Base-by-base conservation (phyloP, 2,329 filamentous ascomycete genomes). In the Dothidotthia symphoricarpi region DNA sequence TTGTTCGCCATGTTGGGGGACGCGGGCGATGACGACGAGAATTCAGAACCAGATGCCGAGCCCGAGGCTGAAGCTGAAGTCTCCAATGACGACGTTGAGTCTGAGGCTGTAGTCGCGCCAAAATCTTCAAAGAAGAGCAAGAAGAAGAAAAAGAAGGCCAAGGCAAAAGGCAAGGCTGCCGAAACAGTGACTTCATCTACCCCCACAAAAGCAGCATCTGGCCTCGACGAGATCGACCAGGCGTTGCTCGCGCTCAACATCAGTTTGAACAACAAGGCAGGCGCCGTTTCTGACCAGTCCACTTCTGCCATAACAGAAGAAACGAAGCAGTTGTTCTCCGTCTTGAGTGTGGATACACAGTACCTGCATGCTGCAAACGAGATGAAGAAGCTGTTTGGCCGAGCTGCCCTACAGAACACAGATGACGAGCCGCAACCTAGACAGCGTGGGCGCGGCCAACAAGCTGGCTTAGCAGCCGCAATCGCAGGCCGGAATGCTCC, bases 311-410 rank as follows among this genome's bases (percentile, higher is more conserved):
- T 60, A 16, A 62, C 67, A 39, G 63, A 66, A 36, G 69, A 70
- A 34, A 61, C 69, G 31, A 66, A 76, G 32, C 73, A 73, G 72
- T 45, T 78, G 63, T 66, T 69, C 42, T 63, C 74, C 14, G 65
- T 85, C 10, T 69, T 87, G 0, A 69, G 75, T 3, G 71, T 87
- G 34, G 82, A 85, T 51, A 79, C 83, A 1, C 78, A 86, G 50
- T 81, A 89, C 53, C 77, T 98, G 9, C 90, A 91, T 61, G 87
- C 87, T 6, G 75, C 84, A 24, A 95, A 95, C 57, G 93, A 98
- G 70, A 96, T 98, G 88, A 84, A 81, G 40, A 79, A 76, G 48
- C 69, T 88, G 0, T 88, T 87, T 61, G 84, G 84, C 4, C 77
- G 76, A 45, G 76, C 80, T 16, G 81, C 81, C 15, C 57, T 84